phyloP scores from a whole-genome alignment of 371 early-diverging fungal species.

The Saksenaea vasiformis region DNA sequence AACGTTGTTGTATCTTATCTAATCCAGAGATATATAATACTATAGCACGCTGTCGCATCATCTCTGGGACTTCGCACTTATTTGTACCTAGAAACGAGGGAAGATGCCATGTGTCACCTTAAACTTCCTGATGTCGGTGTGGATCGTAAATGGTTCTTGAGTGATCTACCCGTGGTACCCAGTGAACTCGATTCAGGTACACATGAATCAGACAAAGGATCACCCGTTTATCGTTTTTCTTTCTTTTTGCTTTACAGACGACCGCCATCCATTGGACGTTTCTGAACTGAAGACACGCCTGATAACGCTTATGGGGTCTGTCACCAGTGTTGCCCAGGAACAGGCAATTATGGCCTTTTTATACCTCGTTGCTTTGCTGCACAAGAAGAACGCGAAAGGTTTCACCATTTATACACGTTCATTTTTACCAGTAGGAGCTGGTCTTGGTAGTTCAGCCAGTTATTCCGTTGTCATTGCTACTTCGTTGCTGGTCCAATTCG shows the following conservation, averaged over 20 bases:
- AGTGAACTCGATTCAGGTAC: slow-evolving; percentile 25
- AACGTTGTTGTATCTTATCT: neutral
- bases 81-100: slow-evolving; percentile 49
- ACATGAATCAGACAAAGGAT: neutral
- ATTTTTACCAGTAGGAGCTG: slow-evolving; percentile 91
- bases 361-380: slow-evolving; percentile 36
- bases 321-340: slow-evolving; percentile 22
- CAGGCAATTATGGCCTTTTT: slow-evolving; percentile 48
- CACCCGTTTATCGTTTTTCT: too few species aligned
- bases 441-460: slow-evolving; percentile 95
- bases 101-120: slow-evolving; percentile 38
- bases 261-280: slow-evolving; percentile 39
- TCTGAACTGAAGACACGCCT: slow-evolving; percentile 18
- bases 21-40: slow-evolving; percentile 12
- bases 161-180: slow-evolving; percentile 31
- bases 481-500: slow-evolving; percentile 64
- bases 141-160: slow-evolving; percentile 38
- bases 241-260: too few species aligned
- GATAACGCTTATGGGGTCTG: slow-evolving; percentile 11
- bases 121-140: slow-evolving; percentile 57
- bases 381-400: slow-evolving; percentile 23
- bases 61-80: slow-evolving; percentile 72
- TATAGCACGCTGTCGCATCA: slow-evolving; percentile 69
- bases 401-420: slow-evolving; percentile 73
- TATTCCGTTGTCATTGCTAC: slow-evolving; percentile 83